These are phyloP conservation scores for Leucosporidium creatinivorum DNA, from an alignment of 768 basidiomycete species.

Conservation along the genomic window DNA sequence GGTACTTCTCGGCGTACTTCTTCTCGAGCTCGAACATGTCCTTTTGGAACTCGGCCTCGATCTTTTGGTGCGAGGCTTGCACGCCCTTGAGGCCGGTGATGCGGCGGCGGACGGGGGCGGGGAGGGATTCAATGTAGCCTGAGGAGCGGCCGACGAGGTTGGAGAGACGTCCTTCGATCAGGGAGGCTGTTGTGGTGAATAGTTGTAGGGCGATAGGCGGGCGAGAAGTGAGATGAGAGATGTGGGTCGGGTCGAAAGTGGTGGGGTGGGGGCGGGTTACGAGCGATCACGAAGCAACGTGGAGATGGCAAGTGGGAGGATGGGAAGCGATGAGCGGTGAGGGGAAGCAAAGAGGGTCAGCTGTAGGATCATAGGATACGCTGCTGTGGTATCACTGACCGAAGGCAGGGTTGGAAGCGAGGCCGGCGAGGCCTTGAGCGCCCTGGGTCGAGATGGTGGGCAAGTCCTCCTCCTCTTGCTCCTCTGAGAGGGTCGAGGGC, in stretches of 20 bases:
- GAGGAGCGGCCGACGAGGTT: constrained; percentile 82
- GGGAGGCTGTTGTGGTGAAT: constrained; percentile 43
- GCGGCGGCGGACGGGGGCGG: constrained; percentile 68
- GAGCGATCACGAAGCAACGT: background rate
- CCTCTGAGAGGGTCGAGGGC: constrained; percentile 35
- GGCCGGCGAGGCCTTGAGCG: constrained; percentile 30
- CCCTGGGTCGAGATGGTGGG: constrained; percentile 33
- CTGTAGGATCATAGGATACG: too few relatives aligned
- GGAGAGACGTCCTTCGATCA: constrained; percentile 83
- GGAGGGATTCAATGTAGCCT: constrained; percentile 86
- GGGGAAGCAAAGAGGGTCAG: background rate
- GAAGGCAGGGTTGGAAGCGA: constrained; percentile 33
- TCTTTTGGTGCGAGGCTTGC: constrained; percentile 79
- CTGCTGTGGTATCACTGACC: too few relatives aligned
- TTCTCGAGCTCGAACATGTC: constrained; percentile 94
- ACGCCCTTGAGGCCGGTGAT: constrained; percentile 90
- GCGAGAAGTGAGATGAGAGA: background rate
- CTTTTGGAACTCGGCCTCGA: constrained; percentile 88
- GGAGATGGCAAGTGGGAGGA: background rate
- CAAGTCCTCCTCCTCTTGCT: constrained; percentile 32
- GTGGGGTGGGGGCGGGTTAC: constrained; percentile 1
- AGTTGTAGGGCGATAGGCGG: background rate
- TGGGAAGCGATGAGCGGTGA: background rate
- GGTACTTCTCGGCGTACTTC: constrained; percentile 54
- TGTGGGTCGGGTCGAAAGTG: background rate